These are phyloP conservation scores for Ziziphus jujuba DNA, from an alignment of 306 rosid species.

Conservation along the genomic window DNA sequence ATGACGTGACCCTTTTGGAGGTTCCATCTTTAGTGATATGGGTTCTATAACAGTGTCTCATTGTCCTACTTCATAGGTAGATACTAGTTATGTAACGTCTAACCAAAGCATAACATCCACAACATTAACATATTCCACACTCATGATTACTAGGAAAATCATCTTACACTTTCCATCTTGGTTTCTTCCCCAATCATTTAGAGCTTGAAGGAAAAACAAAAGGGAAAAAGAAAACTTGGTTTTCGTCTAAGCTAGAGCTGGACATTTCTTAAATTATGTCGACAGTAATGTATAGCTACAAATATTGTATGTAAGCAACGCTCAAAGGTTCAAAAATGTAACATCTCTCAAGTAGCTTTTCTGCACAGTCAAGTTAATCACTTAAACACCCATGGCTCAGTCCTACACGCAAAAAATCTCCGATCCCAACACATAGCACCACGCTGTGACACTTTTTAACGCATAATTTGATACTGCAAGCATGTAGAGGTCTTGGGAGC, in stretches of 20 bases:
- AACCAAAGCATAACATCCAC: no score
- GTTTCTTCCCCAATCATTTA: no score
- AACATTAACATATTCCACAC: no score
- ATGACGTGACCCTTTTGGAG: no score
- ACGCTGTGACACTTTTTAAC: background rate
- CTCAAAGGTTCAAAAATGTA: background rate
- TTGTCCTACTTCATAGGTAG: no score
- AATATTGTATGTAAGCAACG: background rate
- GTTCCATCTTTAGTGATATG: no score
- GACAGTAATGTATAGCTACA: background rate
- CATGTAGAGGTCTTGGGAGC: background rate
- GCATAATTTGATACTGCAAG: background rate
- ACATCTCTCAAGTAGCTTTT: slow-evolving; percentile 9
- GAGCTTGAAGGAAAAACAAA: no score
- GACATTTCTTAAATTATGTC: background rate
- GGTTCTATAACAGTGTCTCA: no score
- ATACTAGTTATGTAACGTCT: no score
- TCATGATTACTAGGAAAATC: no score
- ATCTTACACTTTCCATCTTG: no score
- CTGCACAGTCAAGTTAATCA: slow-evolving; percentile 6
- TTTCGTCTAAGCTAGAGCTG: background rate
- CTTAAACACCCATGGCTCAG: background rate
- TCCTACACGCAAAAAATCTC: background rate
- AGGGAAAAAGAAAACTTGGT: background rate
- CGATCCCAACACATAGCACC: background rate